Base-by-base conservation (phyloP, 495 filamentous ascomycete species). In the Penicillium coprophilum region DNA sequence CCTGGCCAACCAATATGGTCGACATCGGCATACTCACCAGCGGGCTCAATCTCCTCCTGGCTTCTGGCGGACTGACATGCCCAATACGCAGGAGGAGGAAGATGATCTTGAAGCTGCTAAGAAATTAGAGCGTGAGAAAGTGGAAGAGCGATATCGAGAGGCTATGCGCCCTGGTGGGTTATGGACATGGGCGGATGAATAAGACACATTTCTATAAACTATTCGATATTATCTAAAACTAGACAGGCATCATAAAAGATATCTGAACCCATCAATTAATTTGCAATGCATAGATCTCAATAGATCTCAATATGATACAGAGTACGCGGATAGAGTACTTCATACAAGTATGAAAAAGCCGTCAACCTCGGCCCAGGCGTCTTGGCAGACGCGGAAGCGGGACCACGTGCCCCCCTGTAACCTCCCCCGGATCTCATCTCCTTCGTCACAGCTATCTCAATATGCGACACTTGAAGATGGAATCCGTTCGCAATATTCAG, bases 11-110 rank as follows among this genome's bases (percentile, higher is more conserved):
- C 77, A 78, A 50, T 82, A 80, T 70, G 91, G 92, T 7, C 88
- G 75, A 66, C 94, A 96, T 72, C 77, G 87, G 38, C 84, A 95
- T 58, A 79, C 83, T 30, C 92, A 87, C 66, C 82, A 83, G 55
- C 81, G 92, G 27, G 71, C 79, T 23, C 74, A 71, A 31, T 88
- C 87, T 12, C 93, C 94, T 3, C 89, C 90, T 15, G 92, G 92
- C 1, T 96, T 88, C 64, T 98, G 94, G 94, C 80, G 91, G 57
- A 80, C 85, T 24, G 92, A 93, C 55, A 91, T 97, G 71, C 92
- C 93, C 11, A 81, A 69, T 40, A 96, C 92, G 7, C 92, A 96
- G 67, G 90, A 96, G 68, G 64, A 84, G 12, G 75, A 78, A 62
- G 66, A 76, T 53, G 83, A 90, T 57, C 82, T 80, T 46, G 76